Conservation (phyloP, 1,284 basidiomycete genomes). For the Trametes versicolor region DNA sequence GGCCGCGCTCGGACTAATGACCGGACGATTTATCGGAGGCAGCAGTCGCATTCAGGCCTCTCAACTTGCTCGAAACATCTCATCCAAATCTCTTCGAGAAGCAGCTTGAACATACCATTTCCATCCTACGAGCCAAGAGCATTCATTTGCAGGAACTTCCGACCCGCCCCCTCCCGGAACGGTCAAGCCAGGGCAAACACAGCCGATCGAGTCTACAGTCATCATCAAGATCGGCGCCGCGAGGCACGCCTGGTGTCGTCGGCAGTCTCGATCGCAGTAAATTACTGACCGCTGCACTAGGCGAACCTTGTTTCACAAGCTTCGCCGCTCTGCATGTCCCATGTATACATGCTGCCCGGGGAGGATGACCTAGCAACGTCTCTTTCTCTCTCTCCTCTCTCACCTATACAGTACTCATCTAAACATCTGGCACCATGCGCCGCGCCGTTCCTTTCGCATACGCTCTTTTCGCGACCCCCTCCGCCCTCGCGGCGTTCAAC, state of each 20-base stretch:
- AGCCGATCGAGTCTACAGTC: too few relatives aligned
- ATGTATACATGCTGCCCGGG: background rate
- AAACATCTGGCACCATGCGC: slow-evolving; percentile 14
- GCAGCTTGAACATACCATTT: too few relatives aligned
- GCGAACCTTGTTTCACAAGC: background rate
- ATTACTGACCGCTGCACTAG: background rate
- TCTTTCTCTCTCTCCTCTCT: slow-evolving; percentile 6
- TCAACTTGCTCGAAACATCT: too few relatives aligned
- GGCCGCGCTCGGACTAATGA: slow-evolving; percentile 8
- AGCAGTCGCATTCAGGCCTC: too few relatives aligned
- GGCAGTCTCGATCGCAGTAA: slow-evolving; percentile 5
- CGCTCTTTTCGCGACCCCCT: slow-evolving; percentile 21
- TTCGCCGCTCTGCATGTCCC: background rate
- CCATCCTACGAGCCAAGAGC: too few relatives aligned
- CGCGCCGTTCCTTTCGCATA: slow-evolving; percentile 22
- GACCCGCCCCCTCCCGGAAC: too few relatives aligned
- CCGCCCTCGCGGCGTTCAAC: slow-evolving; percentile 24
- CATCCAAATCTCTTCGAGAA: too few relatives aligned
- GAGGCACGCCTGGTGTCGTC: background rate
- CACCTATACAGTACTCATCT: background rate
- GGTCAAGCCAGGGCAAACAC: too few relatives aligned
- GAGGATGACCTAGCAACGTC: background rate
- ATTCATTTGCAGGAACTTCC: too few relatives aligned
- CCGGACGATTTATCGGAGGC: background rate
- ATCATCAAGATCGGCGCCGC: background rate